Percentiles rank a stretch among this genome's conserved stretches.
These are phyloP conservation scores for Capsicum baccatum DNA, from an alignment of 257 asterid genomes.

Conservation along the genomic window DNA sequence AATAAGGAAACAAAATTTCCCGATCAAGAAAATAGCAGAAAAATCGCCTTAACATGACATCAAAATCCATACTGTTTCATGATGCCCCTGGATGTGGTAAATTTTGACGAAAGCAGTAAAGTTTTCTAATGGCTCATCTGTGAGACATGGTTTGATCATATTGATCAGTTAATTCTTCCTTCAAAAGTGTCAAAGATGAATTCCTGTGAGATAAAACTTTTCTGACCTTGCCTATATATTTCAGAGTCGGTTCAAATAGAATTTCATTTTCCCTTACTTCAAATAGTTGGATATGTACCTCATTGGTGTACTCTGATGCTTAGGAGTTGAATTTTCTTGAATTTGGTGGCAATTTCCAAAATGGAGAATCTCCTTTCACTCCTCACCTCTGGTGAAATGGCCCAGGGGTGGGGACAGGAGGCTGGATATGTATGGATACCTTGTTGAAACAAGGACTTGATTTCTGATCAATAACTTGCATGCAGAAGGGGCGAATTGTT, in stretches of 20 bases:
- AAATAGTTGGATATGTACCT: constrained; percentile 1
- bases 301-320: background rate
- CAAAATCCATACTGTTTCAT: background rate
- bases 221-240: background rate
- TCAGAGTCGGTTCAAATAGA: background rate
- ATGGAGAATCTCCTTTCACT: background rate
- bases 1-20: background rate
- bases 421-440: background rate
- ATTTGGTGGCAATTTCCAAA: background rate
- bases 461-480: background rate
- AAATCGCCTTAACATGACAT: background rate
- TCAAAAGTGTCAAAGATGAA: background rate
- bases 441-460: background rate
- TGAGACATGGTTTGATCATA: background rate
- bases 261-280: background rate
- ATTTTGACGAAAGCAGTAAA: background rate
- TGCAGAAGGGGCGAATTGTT: background rate
- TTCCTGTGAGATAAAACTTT: background rate
- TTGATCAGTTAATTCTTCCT: constrained; percentile 10
- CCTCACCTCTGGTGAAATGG: background rate
- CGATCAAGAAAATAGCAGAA: background rate
- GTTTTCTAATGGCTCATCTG: background rate
- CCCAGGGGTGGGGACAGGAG: background rate
- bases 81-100: background rate
- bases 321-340: background rate